Evolutionary conservation across 257 asterid species (phyloP).

Genomic region (Gardenia jasminoides): DNA sequence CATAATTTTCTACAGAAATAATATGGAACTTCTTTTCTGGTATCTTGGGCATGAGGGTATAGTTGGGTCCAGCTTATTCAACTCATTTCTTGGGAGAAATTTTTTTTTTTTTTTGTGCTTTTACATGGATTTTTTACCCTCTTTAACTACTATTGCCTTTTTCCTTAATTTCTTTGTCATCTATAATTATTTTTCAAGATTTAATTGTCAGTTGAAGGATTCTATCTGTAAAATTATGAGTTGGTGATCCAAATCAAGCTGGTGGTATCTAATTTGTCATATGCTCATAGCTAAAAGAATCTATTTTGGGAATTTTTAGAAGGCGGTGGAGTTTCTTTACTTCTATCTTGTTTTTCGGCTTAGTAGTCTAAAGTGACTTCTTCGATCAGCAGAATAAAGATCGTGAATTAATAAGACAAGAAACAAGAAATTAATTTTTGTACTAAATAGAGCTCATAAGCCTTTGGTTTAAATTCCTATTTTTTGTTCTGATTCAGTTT

Average conservation of each 20-base stretch:
- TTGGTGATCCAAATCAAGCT: neutral
- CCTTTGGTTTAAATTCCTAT: neutral
- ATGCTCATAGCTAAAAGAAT: neutral
- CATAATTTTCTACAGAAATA: neutral
- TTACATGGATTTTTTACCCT: neutral
- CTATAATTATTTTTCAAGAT: neutral
- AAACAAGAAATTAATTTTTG: neutral
- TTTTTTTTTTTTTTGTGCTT: neutral
- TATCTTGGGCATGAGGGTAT: neutral
- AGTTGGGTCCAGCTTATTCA: neutral
- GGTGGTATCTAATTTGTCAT: neutral
- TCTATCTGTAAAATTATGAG: neutral
- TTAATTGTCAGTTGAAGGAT: neutral
- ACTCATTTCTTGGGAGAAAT: too few relatives aligned
- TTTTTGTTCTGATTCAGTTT: slow-evolving; percentile 13
- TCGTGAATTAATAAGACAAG: neutral
- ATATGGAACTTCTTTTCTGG: neutral
- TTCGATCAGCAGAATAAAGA: neutral
- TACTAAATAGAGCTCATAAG: neutral
- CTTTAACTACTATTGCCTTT: neutral
- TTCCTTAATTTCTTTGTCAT: neutral
- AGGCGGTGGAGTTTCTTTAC: neutral
- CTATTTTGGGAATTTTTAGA: neutral
- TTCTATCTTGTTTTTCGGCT: neutral
- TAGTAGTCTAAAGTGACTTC: neutral